Percentiles rank a stretch among this genome's conserved stretches.
These are phyloP conservation scores for Salix udensis DNA, from an alignment of 345 rosid species.

Conservation along the genomic window DNA sequence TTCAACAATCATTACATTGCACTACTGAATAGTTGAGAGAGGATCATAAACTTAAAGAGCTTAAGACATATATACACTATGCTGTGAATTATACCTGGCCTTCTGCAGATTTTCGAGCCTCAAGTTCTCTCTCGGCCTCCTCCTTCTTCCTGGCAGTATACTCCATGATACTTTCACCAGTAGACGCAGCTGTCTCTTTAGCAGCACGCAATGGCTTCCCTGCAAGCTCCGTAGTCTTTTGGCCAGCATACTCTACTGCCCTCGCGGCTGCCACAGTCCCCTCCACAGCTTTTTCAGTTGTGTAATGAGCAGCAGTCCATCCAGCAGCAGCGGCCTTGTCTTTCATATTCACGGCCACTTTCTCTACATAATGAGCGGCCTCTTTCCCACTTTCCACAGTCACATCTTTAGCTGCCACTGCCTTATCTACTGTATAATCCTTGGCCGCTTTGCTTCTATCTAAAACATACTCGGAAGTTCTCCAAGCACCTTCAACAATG, in stretches of 20 bases:
- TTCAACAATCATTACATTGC: too few relatives aligned
- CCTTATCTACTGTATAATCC: constrained; percentile 16
- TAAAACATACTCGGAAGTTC: not conserved
- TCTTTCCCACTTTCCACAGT: constrained; percentile 50
- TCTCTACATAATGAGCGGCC: constrained; percentile 46
- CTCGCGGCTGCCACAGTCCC: constrained; percentile 56
- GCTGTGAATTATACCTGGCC: constrained; percentile 21
- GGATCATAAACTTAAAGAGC: not conserved
- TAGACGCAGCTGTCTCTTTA: constrained; percentile 45
- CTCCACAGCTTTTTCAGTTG: constrained; percentile 49
- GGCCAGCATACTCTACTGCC: constrained; percentile 47
- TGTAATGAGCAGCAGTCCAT: constrained; percentile 70
- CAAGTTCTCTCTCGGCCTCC: constrained; percentile 47
- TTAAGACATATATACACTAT: not conserved
- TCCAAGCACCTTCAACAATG: not conserved
- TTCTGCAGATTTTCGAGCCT: constrained; percentile 26
- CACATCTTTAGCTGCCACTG: constrained; percentile 37
- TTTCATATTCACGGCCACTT: constrained; percentile 39
- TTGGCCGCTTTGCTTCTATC: not conserved
- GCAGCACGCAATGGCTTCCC: constrained; percentile 57
- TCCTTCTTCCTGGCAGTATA: constrained; percentile 71
- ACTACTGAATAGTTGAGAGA: too few relatives aligned
- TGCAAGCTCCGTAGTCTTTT: constrained; percentile 58
- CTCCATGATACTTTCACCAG: constrained; percentile 53
- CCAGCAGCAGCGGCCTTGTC: constrained; percentile 57